Evolutionary conservation across 2,329 filamentous ascomycete genomes (phyloP).

Genomic region (Cordyceps javanica): DNA sequence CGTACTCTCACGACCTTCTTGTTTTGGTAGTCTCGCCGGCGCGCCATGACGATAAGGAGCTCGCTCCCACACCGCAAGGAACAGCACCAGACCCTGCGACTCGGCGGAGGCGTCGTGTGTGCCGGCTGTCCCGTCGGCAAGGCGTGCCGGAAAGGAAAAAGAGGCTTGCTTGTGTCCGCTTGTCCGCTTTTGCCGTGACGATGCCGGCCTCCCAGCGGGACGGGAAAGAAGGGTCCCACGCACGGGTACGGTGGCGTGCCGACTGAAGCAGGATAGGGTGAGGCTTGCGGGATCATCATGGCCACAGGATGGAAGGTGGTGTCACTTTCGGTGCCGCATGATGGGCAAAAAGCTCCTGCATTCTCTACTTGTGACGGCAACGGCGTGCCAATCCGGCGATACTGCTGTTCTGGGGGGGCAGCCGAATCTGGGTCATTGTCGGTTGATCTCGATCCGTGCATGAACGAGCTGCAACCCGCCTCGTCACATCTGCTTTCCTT

Average conservation of each 20-base stretch:
- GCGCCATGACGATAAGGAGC: background rate
- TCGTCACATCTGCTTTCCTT: background rate
- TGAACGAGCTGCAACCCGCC: no score
- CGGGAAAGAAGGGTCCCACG: background rate
- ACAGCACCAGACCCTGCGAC: background rate
- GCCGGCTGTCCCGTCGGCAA: background rate
- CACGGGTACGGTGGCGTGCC: no score
- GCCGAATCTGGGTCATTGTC: background rate
- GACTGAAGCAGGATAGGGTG: no score
- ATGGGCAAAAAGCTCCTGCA: background rate
- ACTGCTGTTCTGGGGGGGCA: slow-evolving; percentile 4
- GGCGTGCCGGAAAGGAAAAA: background rate
- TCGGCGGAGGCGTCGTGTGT: background rate
- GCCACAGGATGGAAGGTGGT: background rate
- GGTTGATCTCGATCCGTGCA: background rate
- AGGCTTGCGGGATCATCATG: background rate
- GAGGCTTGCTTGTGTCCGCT: background rate
- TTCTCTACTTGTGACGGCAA: background rate
- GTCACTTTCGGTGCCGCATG: background rate
- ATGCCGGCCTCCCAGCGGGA: background rate
- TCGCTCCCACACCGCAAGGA: background rate
- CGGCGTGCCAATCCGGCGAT: background rate
- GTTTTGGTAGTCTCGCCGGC: background rate
- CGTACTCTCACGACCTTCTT: background rate
- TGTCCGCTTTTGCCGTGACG: background rate